These are phyloP conservation scores for Globisporangium spiculum DNA, from an alignment of 352 stramenopile genomes.

Conservation along the genomic window DNA sequence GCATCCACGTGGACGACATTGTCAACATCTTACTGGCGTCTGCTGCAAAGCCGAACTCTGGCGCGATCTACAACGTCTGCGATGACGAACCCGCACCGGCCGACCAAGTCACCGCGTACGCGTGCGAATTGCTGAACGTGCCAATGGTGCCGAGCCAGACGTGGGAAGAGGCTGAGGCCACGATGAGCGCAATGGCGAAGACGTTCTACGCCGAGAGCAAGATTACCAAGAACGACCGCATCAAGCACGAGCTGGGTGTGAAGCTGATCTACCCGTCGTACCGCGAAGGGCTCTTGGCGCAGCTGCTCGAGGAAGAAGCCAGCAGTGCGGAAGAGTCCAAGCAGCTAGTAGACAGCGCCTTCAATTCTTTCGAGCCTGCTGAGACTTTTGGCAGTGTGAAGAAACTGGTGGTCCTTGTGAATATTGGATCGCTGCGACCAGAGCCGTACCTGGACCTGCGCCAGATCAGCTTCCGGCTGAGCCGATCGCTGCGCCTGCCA, in stretches of 20 bases:
- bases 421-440: constrained; percentile 71
- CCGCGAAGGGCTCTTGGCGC: constrained; percentile 73
- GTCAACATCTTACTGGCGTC: constrained; percentile 74
- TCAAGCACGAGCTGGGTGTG: constrained; percentile 79
- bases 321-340: neutral
- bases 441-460: constrained; percentile 73
- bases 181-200: constrained; percentile 86
- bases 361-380: constrained; percentile 2
- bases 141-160: constrained; percentile 43
- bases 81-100: constrained; percentile 86
- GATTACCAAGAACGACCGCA: constrained; percentile 62
- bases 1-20: constrained; percentile 91
- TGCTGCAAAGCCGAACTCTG: constrained; percentile 50
- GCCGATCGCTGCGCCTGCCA: constrained; percentile 40
- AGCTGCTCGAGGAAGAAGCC: constrained; percentile 73
- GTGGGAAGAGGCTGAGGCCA: constrained; percentile 69
- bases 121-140: constrained; percentile 65
- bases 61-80: constrained; percentile 87
- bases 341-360: neutral
- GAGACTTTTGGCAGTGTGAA: neutral
- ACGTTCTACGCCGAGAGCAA: constrained; percentile 88
- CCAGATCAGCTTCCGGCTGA: constrained; percentile 67
- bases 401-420: constrained; percentile 53
- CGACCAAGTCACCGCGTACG: constrained; percentile 76
- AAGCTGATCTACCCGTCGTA: constrained; percentile 74